Evolutionary conservation across 305 asterid species (phyloP).

Genomic region (Solanum hybrid): DNA sequence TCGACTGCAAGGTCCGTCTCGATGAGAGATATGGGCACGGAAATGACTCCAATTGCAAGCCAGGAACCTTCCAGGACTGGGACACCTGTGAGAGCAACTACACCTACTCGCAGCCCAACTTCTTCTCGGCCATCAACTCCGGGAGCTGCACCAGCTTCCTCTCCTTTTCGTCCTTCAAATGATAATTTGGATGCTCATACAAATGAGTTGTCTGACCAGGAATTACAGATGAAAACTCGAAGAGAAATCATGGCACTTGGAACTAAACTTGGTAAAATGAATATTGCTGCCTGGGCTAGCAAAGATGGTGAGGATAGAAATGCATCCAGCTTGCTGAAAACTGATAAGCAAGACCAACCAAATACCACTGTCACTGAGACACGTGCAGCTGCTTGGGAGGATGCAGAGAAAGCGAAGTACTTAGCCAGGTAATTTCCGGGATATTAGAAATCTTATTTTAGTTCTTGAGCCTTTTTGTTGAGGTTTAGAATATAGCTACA

Average conservation of each 20-base stretch:
- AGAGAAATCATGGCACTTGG: slow-evolving; percentile 20
- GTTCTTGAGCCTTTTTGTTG: background rate
- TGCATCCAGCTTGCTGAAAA: slow-evolving; percentile 1
- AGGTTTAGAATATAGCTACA: background rate
- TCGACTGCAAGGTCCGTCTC: slow-evolving; percentile 28
- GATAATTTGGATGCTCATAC: background rate
- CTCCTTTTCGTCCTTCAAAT: background rate
- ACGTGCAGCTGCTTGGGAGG: slow-evolving; percentile 39
- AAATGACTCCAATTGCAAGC: slow-evolving; percentile 23
- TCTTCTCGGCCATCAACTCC: slow-evolving; percentile 20
- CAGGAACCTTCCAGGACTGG: slow-evolving; percentile 23
- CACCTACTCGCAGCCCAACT: slow-evolving; percentile 18
- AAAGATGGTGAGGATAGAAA: slow-evolving; percentile 16
- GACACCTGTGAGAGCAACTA: slow-evolving; percentile 20
- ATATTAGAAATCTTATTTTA: background rate
- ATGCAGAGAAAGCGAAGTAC: slow-evolving; percentile 33
- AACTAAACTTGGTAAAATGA: slow-evolving; percentile 19
- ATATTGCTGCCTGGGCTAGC: slow-evolving; percentile 22
- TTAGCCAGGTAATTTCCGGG: slow-evolving; percentile 21
- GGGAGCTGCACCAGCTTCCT: slow-evolving; percentile 10
- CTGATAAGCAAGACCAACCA: slow-evolving; percentile 6
- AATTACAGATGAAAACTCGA: slow-evolving; percentile 17
- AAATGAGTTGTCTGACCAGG: slow-evolving; percentile 9
- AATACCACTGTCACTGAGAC: slow-evolving; percentile 13
- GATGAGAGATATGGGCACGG: slow-evolving; percentile 23